phyloP scores from a whole-genome alignment of 495 filamentous ascomycete species.

The Aspergillus hancockii region DNA sequence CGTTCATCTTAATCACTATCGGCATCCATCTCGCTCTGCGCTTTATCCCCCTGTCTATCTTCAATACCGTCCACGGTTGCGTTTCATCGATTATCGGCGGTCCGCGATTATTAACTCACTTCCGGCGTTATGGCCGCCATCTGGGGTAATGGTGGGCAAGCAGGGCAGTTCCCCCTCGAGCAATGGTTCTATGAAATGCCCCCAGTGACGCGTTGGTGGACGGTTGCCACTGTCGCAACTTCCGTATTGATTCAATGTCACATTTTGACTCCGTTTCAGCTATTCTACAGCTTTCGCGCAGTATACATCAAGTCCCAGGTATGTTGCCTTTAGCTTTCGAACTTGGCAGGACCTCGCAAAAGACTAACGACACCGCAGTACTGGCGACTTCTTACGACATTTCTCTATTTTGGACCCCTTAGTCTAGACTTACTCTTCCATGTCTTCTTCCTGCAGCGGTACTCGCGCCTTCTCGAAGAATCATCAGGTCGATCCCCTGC shows the following conservation, averaged over 20 bases:
- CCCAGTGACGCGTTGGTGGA: constrained; percentile 93
- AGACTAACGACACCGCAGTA: constrained; percentile 58
- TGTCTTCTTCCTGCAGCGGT: constrained; percentile 97
- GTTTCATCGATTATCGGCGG: not conserved
- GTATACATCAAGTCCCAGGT: constrained; percentile 91
- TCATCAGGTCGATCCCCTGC: constrained; percentile 85
- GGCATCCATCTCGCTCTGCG: not conserved
- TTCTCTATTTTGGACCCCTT: constrained; percentile 95
- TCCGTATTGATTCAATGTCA: constrained; percentile 91
- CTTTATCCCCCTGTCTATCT: not conserved
- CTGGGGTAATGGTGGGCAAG: constrained; percentile 53
- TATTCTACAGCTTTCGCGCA: constrained; percentile 93
- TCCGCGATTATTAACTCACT: constrained; percentile 2
- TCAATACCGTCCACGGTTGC: not conserved
- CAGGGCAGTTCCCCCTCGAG: constrained; percentile 79
- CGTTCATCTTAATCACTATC: not conserved
- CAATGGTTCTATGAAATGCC: constrained; percentile 99
- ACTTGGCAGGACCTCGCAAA: not conserved
- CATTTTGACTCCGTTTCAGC: constrained; percentile 85
- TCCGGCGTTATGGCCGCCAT: constrained; percentile 42
- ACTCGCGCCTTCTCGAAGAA: constrained; percentile 93
- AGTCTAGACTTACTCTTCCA: constrained; percentile 96
- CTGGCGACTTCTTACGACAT: constrained; percentile 92
- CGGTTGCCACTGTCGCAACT: constrained; percentile 84
- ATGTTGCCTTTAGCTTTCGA: constrained; percentile 16